Evolutionary conservation across 2,329 filamentous ascomycete species (phyloP), one percentile per base, ranked within the genome.

Genomic region (Hypoxylon sp.): DNA sequence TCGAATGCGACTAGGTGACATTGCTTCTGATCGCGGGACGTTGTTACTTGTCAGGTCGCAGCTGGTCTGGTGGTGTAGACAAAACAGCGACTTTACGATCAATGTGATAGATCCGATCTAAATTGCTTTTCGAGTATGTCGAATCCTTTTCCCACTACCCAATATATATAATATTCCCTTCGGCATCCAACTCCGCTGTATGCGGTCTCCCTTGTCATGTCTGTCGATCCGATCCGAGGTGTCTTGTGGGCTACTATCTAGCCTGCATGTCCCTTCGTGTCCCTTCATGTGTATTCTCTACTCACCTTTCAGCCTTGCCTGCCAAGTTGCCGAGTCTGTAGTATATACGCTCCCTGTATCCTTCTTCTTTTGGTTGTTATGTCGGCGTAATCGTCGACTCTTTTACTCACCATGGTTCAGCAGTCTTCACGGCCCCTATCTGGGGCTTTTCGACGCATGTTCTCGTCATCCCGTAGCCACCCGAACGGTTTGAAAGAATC

Each of bases 351-450:
- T 46, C 34, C 46, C 24, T 41, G 28, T 43, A 53, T 39, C 30
- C 5, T 17, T 10, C 20, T 5, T 32, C 26, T 39, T 28, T 62
- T 63, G 20, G 17, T 49, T 48, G n/a, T 26, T 15, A 52, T 41
- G 47, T 46, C 22, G 19, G 28, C 20, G 8, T 17, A 24, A 4
- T 41, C 24, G 13, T 47, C 20, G 28, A 49, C 15, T 34, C 4
- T 50, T 28, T 51, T 60, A 28, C 70, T 73, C 39, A 72, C 64
- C 17, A 69, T 68, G 68, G n/a, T 46, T 30, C 59, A 62, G 46
- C 59, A 71, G 65, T 61, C 56, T 34, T 24, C 39, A 13, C 49
- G 24, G 44, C 10, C 50, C 32, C 62, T 57, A 20, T 26, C 41
- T 15, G 56, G 62, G 20, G 22, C 49, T 8, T 55, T 68, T 49